phyloP scores from a whole-genome alignment of 768 basidiomycete species.

The Suillus variegatus region DNA sequence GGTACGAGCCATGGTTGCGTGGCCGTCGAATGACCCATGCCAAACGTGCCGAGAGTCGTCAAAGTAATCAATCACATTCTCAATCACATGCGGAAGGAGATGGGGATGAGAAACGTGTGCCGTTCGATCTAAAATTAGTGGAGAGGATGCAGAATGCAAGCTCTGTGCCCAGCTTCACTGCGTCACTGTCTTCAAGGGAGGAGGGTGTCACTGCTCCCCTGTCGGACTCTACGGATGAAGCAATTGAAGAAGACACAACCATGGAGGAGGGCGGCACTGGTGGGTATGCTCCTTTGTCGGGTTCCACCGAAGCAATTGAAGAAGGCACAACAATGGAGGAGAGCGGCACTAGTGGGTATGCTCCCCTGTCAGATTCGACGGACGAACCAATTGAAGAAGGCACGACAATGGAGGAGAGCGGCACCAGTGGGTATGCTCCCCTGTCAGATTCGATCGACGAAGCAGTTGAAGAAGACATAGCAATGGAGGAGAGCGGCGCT shows the following conservation, averaged over 20 bases:
- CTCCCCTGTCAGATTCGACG: slow-evolving; percentile 29
- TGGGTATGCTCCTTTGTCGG: slow-evolving; percentile 32
- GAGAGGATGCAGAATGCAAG: slow-evolving; percentile 47
- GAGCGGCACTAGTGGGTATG: slow-evolving; percentile 21
- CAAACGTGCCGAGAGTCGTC: slow-evolving; percentile 53
- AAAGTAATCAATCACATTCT: slow-evolving; percentile 27
- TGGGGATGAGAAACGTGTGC: slow-evolving; percentile 36
- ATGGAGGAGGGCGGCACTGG: slow-evolving; percentile 29
- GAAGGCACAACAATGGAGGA: slow-evolving; percentile 31
- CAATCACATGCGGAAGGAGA: slow-evolving; percentile 21
- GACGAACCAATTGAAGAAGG: slow-evolving; percentile 15
- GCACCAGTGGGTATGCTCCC: too few species aligned
- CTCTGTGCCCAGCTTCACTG: slow-evolving; percentile 31
- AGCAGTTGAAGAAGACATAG: too few species aligned
- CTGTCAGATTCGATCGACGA: too few species aligned
- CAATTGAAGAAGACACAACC: slow-evolving; percentile 33
- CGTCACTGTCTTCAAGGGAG: slow-evolving; percentile 17
- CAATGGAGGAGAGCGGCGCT: too few species aligned
- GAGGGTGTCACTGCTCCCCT: slow-evolving; percentile 25
- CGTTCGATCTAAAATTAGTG: slow-evolving; percentile 52
- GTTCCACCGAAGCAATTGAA: slow-evolving; percentile 28
- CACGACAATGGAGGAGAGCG: too few species aligned
- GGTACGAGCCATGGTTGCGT: slow-evolving; percentile 85
- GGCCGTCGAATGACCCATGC: slow-evolving; percentile 61
- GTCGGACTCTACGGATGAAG: slow-evolving; percentile 28